Percentiles rank a stretch among this genome's conserved stretches.
Conservation (phyloP, 2,329 filamentous ascomycete genomes). For the Fusarium devonianum region DNA sequence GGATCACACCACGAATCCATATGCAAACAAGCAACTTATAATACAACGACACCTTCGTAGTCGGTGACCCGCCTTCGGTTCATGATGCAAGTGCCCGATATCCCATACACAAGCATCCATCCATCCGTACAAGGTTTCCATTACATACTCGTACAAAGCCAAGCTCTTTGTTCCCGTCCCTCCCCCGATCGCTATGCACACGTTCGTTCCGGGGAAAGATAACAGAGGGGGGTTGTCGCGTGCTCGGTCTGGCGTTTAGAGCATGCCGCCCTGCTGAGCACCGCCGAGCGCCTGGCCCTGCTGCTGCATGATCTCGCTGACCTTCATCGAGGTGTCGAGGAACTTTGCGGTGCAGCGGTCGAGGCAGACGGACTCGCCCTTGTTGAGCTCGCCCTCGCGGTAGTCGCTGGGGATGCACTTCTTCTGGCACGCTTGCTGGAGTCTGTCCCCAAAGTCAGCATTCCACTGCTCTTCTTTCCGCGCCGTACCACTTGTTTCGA, state of each 20-base stretch:
- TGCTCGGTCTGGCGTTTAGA: constrained; percentile 30
- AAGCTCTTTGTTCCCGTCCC: background rate
- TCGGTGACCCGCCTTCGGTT: constrained; percentile 21
- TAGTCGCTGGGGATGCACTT: constrained; percentile 95
- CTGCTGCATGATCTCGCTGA: constrained; percentile 94
- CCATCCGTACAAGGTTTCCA: constrained; percentile 14
- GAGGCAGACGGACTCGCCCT: constrained; percentile 97
- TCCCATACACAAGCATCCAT: constrained; percentile 31
- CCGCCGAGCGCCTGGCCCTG: constrained; percentile 75
- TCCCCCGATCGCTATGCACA: constrained; percentile 3
- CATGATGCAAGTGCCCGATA: constrained; percentile 28
- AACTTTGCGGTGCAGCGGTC: constrained; percentile 98
- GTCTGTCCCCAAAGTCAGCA: constrained; percentile 55
- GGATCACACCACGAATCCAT: constrained; percentile 33
- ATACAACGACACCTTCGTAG: constrained; percentile 35
- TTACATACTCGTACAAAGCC: constrained; percentile 30
- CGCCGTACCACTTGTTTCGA: too few species aligned
- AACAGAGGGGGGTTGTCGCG: background rate
- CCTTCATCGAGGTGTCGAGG: constrained; percentile 98
- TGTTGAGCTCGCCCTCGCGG: constrained; percentile 96
- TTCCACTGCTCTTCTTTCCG: background rate
- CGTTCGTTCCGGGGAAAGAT: background rate
- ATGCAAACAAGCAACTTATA: constrained; percentile 37
- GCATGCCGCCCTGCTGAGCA: constrained; percentile 46
- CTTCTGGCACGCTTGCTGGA: constrained; percentile 86